These are phyloP conservation scores for Colletotrichum karsti DNA, from an alignment of 2,329 filamentous ascomycete species.

Conservation along the genomic window DNA sequence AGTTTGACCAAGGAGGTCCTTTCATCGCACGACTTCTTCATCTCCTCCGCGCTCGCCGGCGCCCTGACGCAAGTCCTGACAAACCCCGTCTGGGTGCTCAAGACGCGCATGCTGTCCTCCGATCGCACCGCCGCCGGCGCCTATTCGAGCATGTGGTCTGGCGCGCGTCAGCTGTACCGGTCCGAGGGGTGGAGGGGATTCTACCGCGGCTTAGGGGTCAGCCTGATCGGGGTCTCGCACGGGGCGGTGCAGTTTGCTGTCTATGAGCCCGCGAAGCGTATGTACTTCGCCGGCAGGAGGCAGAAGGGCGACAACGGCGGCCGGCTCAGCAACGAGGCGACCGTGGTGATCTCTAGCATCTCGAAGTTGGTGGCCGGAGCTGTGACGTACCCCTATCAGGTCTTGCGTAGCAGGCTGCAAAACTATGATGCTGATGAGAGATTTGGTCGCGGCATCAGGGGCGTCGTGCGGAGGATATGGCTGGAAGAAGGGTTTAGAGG, in stretches of 20 bases:
- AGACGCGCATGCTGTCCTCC: slow-evolving; percentile 94
- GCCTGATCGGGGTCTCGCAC: slow-evolving; percentile 87
- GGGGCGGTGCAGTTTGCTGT: slow-evolving; percentile 96
- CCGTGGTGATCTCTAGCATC: slow-evolving; percentile 79
- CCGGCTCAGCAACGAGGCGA: slow-evolving; percentile 75
- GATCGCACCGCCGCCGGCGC: slow-evolving; percentile 78
- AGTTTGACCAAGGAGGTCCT: slow-evolving; percentile 48
- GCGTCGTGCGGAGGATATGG: slow-evolving; percentile 80
- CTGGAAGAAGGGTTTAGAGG: slow-evolving; percentile 79
- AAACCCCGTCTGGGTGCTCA: slow-evolving; percentile 98
- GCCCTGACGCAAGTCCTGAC: slow-evolving; percentile 82
- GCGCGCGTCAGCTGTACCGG: slow-evolving; percentile 71
- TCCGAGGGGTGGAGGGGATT: slow-evolving; percentile 82
- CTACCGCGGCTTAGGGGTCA: slow-evolving; percentile 86
- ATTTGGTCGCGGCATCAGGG: slow-evolving; percentile 75
- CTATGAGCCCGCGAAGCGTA: slow-evolving; percentile 76
- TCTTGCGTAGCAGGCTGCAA: slow-evolving; percentile 87
- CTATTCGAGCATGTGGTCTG: slow-evolving; percentile 80
- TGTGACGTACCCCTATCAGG: slow-evolving; percentile 94
- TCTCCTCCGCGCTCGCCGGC: slow-evolving; percentile 76
- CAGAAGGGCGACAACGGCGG: slow-evolving; percentile 29
- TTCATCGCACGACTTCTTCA: slow-evolving; percentile 78
- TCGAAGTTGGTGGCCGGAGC: slow-evolving; percentile 91
- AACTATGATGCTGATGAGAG: slow-evolving; percentile 82
- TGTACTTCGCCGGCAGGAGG: slow-evolving; percentile 60